These are phyloP conservation scores for Arabidopsis suecica DNA, from an alignment of 345 rosid genomes.

Conservation along the genomic window DNA sequence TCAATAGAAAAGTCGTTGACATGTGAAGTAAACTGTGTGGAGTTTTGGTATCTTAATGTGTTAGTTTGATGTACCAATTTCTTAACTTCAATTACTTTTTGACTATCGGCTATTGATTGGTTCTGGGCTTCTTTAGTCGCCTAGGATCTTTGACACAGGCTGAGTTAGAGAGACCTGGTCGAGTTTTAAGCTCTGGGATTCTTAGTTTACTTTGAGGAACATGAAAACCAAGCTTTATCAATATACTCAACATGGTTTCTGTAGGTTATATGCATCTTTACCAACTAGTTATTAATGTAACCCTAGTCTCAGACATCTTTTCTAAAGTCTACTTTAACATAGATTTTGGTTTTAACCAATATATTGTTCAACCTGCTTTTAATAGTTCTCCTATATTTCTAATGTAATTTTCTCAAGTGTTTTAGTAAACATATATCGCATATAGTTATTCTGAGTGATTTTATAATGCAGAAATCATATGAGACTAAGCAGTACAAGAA, in stretches of 20 bases:
- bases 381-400: not conserved
- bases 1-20: constrained; percentile 30
- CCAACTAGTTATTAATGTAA: constrained; percentile 2
- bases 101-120: not conserved
- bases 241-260: constrained; percentile 8
- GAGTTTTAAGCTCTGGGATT: not conserved
- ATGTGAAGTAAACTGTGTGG: constrained; percentile 4
- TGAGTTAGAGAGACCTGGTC: not conserved
- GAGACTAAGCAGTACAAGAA: constrained; percentile 98
- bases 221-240: not conserved
- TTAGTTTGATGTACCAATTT: constrained; percentile 7
- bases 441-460: constrained; percentile 10
- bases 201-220: not conserved
- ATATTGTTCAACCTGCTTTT: not conserved
- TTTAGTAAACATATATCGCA: not conserved
- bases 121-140: constrained; percentile 27
- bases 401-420: not conserved
- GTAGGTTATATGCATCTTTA: not conserved
- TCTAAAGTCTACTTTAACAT: not conserved
- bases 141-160: not conserved
- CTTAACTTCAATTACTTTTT: constrained; percentile 16
- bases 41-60: not conserved
- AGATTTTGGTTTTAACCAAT: not conserved
- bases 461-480: constrained; percentile 84
- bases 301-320: not conserved